Percentiles rank a stretch among this genome's conserved stretches.
These are phyloP conservation scores for Rhododendron ferrugineum DNA, from an alignment of 148 eudicot genomes.

Conservation along the genomic window DNA sequence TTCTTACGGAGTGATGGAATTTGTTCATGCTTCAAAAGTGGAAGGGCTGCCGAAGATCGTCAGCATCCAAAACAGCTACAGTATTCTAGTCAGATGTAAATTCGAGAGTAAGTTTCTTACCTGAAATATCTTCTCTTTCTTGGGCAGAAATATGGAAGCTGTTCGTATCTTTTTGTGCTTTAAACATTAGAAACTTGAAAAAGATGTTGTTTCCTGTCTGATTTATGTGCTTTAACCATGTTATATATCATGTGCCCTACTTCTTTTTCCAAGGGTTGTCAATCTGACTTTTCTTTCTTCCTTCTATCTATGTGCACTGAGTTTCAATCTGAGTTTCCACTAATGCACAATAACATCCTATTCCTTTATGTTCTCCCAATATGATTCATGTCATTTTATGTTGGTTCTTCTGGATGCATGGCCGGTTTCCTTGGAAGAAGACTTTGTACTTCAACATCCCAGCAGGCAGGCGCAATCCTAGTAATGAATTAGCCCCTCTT, in stretches of 20 bases:
- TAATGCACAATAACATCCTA: neutral
- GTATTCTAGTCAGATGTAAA: constrained; percentile 65
- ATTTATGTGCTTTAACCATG: neutral
- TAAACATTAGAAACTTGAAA: neutral
- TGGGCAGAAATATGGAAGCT: neutral
- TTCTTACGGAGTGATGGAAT: constrained; percentile 97
- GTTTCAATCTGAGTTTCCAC: neutral
- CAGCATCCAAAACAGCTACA: constrained; percentile 89
- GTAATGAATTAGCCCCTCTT: neutral
- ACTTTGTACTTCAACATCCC: neutral
- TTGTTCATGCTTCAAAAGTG: constrained; percentile 83
- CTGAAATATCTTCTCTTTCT: neutral
- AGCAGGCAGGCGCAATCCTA: neutral
- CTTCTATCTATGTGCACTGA: neutral
- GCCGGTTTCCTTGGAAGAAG: neutral
- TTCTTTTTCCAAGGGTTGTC: neutral
- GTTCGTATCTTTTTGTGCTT: neutral
- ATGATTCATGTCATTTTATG: neutral
- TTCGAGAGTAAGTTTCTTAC: constrained; percentile 62
- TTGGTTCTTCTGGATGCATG: neutral
- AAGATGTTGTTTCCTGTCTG: neutral
- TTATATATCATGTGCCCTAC: neutral
- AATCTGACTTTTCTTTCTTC: neutral
- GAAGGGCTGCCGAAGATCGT: constrained; percentile 88
- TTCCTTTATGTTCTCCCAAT: neutral